Evolutionary conservation across 306 rosid genomes (phyloP).

Genomic region (Hippophae rhamnoides): DNA sequence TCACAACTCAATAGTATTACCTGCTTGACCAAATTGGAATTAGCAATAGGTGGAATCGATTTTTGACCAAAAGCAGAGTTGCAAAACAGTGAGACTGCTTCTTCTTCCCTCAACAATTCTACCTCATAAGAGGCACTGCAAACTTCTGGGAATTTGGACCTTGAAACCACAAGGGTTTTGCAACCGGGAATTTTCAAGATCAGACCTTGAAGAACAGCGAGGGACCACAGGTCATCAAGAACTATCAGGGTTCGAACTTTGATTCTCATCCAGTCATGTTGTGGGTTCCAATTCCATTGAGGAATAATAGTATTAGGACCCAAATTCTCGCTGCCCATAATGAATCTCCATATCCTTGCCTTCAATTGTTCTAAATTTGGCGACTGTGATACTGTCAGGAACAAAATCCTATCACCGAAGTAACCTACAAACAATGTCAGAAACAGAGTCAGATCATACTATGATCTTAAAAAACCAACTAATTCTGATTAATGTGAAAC

Average conservation of each 20-base stretch:
- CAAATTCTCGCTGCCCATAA: constrained; percentile 45
- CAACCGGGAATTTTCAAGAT: constrained; percentile 53
- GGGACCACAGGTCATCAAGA: constrained; percentile 83
- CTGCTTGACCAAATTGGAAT: constrained; percentile 68
- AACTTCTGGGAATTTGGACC: constrained; percentile 42
- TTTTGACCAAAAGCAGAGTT: constrained; percentile 79
- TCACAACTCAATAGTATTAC: constrained; percentile 24
- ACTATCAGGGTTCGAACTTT: constrained; percentile 40
- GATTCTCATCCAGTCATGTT: constrained; percentile 17
- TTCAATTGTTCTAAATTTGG: constrained; percentile 65
- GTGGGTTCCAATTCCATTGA: constrained; percentile 31
- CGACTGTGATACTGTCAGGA: constrained; percentile 79
- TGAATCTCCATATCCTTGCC: constrained; percentile 45
- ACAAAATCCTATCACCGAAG: constrained; percentile 57
- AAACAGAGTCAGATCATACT: neutral
- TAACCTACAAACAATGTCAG: constrained; percentile 34
- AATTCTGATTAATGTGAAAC: neutral
- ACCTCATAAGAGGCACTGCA: constrained; percentile 43
- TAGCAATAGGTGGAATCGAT: constrained; percentile 46
- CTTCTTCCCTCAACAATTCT: constrained; percentile 56
- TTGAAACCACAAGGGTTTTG: constrained; percentile 61
- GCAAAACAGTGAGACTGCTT: constrained; percentile 72
- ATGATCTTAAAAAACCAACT: neutral
- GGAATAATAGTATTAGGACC: constrained; percentile 36
- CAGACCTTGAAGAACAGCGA: constrained; percentile 38